Evolutionary conservation across 805 yeast species (phyloP).

Genomic region (Metschnikowia amazonensis): DNA sequence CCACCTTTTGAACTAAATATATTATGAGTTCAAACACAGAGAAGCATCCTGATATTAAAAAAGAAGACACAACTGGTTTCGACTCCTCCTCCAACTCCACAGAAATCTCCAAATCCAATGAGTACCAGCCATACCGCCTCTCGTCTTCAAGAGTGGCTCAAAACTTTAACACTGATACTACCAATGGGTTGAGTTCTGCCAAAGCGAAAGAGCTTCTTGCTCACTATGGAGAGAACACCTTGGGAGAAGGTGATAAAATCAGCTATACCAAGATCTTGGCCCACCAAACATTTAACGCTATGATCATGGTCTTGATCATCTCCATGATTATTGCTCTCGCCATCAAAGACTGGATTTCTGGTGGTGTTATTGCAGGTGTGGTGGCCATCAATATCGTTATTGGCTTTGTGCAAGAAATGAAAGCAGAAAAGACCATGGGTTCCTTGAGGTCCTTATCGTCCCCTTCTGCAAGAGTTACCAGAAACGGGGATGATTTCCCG

Average conservation of each 20-base stretch:
- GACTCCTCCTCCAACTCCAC: constrained; percentile 13
- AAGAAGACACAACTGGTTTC: constrained; percentile 3
- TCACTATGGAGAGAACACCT: constrained; percentile 53
- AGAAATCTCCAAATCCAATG: constrained; percentile 10
- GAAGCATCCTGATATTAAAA: not conserved
- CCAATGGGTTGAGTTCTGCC: constrained; percentile 44
- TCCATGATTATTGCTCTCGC: constrained; percentile 70
- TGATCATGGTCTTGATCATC: constrained; percentile 68
- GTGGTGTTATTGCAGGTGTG: constrained; percentile 74
- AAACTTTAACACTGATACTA: constrained; percentile 38
- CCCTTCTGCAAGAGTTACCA: constrained; percentile 64
- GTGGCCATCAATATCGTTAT: constrained; percentile 59
- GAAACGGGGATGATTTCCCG: constrained; percentile 54
- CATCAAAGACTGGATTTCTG: constrained; percentile 75
- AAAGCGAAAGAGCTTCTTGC: constrained; percentile 17
- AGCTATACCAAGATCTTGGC: constrained; percentile 53
- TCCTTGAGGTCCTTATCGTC: constrained; percentile 63
- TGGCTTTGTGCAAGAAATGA: constrained; percentile 67
- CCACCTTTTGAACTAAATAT: not conserved
- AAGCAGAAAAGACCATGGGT: constrained; percentile 78
- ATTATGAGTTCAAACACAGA: constrained; percentile 2
- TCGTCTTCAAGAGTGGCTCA: constrained; percentile 35
- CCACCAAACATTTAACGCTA: constrained; percentile 72
- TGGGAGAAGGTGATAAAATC: constrained; percentile 58
- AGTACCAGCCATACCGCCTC: constrained; percentile 27